A percentile compares a stretch with the other conserved stretches of the same genome.
phyloP scores from a whole-genome alignment of 352 stramenopile genomes.

The Pythium phragmiticola region DNA sequence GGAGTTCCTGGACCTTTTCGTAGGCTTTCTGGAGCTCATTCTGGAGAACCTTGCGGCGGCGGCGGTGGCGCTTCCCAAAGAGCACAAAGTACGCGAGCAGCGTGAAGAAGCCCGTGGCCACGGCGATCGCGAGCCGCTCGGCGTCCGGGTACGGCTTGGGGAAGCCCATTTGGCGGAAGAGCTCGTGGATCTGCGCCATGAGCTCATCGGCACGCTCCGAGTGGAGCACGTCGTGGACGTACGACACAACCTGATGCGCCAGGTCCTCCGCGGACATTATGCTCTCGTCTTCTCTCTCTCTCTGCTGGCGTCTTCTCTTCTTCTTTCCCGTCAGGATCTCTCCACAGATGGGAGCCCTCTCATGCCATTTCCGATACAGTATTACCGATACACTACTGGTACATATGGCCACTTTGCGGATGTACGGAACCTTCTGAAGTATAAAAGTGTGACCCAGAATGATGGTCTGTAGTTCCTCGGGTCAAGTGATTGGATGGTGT shows the following conservation, averaged over 20 bases:
- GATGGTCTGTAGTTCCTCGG: constrained; percentile 14
- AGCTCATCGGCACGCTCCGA: constrained; percentile 64
- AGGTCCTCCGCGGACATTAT: constrained; percentile 49
- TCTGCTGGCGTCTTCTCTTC: neutral
- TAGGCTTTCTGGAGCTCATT: constrained; percentile 75
- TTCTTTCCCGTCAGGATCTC: neutral
- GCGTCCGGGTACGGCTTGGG: constrained; percentile 85
- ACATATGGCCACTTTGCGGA: constrained; percentile 17
- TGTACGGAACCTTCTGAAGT: constrained; percentile 14
- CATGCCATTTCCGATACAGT: neutral
- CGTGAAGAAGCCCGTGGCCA: constrained; percentile 80
- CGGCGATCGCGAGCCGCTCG: constrained; percentile 78
- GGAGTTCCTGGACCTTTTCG: constrained; percentile 78
- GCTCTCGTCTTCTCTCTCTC: constrained; percentile 3
- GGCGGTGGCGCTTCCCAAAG: constrained; percentile 83
- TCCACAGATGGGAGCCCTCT: no score
- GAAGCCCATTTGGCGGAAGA: constrained; percentile 69
- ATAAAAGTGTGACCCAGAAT: constrained; percentile 12
- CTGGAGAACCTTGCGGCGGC: constrained; percentile 64
- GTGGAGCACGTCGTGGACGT: constrained; percentile 81
- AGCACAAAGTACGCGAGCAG: constrained; percentile 87
- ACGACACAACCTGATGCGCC: constrained; percentile 56
- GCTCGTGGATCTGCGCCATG: constrained; percentile 65
- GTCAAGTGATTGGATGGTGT: constrained; percentile 23
- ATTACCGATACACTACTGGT: constrained; percentile 20